Base-by-base conservation (phyloP, 345 rosid species). In the Theobroma cacao region DNA sequence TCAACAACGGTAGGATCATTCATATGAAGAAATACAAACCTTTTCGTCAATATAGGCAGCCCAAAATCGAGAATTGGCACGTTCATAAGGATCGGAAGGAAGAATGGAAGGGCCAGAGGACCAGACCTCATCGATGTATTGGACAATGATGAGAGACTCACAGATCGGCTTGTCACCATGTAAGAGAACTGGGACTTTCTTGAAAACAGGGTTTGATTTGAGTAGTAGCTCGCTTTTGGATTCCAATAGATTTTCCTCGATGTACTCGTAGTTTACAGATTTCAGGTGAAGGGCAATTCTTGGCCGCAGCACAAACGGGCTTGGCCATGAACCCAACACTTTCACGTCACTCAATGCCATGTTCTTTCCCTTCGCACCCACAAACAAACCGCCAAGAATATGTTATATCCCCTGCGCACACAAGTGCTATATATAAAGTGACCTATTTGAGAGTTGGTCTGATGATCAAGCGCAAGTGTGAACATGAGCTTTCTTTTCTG, bases 1-100 rank as follows among this genome's bases (percentile, higher is more conserved):
- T n/a, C n/a, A n/a, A n/a, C n/a, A n/a, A n/a, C n/a, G n/a, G n/a
- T n/a, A 38, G 4, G 40, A 4, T 41, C 1, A 7, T 7, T 41
- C 11, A 43, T 43, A 43, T 8, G 14, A 43, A 43, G 14, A 43
- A 10, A 43, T 43, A 43, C 58, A 15, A 52, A 90, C 94, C 93
- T 90, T 92, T 5, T 90, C 91, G 60, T 90, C 97, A 38, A 92
- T 47, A 30, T 84, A 92, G 79, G 88, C 84, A 50, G 86, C 90
- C 97, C 98, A 94, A 62, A 92, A 92, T 17, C 97, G 89, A 26
- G 92, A 89, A 20, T 64, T 69, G 59, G 98, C 89, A 12, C 96
- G 85, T 11, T 91, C 91, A 10, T 90, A 62, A 10, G 43, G n/a
- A n/a, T n/a, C n/a, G n/a, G n/a, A n/a, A n/a, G n/a, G n/a, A n/a